Evolutionary conservation across 139 green algal genomes (phyloP).

Genomic region (Monoraphidium neglectum): DNA sequence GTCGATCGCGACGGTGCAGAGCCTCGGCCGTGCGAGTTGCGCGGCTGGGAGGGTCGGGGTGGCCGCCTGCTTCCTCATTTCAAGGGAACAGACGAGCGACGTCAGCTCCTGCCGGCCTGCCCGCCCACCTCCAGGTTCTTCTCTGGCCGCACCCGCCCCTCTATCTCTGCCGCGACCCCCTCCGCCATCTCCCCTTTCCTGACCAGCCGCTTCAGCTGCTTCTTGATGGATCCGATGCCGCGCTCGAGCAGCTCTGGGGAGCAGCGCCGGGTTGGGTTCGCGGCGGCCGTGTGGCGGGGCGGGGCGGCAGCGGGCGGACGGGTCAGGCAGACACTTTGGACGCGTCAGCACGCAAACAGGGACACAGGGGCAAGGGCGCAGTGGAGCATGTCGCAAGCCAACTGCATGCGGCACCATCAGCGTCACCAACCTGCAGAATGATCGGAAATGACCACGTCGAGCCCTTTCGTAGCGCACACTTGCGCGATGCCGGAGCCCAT

Average conservation of each 20-base stretch:
- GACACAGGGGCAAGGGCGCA: no score
- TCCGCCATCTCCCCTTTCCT: conserved; percentile 31
- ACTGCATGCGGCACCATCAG: background rate
- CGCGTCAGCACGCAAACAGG: no score
- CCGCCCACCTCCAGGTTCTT: conserved; percentile 22
- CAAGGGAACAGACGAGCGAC: background rate
- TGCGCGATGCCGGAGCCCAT: conserved; percentile 76
- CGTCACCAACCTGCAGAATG: background rate
- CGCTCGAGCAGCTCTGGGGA: conserved; percentile 27
- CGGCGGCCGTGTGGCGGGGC: background rate
- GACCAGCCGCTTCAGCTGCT: conserved; percentile 31
- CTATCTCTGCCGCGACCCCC: conserved; percentile 20
- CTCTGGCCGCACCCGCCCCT: conserved; percentile 20
- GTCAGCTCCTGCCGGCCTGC: background rate
- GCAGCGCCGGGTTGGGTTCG: background rate
- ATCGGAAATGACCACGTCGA: conserved; percentile 55
- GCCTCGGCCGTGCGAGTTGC: background rate
- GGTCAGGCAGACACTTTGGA: background rate
- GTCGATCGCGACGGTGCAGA: background rate
- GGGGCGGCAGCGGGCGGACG: background rate
- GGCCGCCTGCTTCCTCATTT: background rate
- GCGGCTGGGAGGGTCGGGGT: background rate
- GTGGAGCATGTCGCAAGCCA: background rate
- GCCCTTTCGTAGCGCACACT: conserved; percentile 35
- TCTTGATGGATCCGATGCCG: conserved; percentile 25